Evolutionary conservation across 2,329 filamentous ascomycete genomes (phyloP).

Genomic region (Purpureocillium lavendulum): DNA sequence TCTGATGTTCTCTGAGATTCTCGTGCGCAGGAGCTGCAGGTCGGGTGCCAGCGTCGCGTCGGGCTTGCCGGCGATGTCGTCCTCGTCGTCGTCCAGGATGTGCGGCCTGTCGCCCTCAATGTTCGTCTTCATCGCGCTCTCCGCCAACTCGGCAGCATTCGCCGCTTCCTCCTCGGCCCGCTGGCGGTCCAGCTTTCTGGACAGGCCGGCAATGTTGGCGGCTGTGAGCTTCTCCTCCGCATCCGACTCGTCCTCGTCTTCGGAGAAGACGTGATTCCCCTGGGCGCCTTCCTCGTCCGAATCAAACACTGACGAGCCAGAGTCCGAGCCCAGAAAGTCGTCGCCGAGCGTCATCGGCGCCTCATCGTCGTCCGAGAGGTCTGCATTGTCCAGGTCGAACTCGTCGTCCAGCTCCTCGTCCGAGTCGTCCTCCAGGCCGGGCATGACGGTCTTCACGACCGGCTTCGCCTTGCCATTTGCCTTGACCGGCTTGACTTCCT

Average conservation of each 20-base stretch:
- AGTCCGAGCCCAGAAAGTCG: slow-evolving; percentile 49
- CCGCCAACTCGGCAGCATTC: slow-evolving; percentile 76
- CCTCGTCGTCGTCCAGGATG: slow-evolving; percentile 57
- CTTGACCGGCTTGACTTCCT: slow-evolving; percentile 3
- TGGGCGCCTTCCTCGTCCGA: slow-evolving; percentile 54
- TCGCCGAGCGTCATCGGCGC: slow-evolving; percentile 34
- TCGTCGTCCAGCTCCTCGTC: slow-evolving; percentile 33
- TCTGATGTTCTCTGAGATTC: slow-evolving; percentile 89
- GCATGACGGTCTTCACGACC: slow-evolving; percentile 20
- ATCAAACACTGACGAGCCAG: slow-evolving; percentile 56
- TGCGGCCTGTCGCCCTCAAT: slow-evolving; percentile 70
- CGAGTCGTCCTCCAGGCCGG: slow-evolving; percentile 37
- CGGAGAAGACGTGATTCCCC: slow-evolving; percentile 73
- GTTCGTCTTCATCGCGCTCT: slow-evolving; percentile 85
- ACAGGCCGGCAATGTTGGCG: slow-evolving; percentile 90
- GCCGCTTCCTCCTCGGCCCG: slow-evolving; percentile 71
- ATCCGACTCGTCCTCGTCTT: slow-evolving; percentile 85
- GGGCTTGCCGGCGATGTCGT: slow-evolving; percentile 49
- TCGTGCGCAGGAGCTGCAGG: slow-evolving; percentile 75
- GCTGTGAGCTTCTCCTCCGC: slow-evolving; percentile 86
- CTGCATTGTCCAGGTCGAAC: slow-evolving; percentile 34
- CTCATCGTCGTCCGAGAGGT: slow-evolving; percentile 33
- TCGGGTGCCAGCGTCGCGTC: slow-evolving; percentile 72
- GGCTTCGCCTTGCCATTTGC: slow-evolving; percentile 9
- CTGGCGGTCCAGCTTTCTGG: slow-evolving; percentile 73